Percentiles rank a stretch among this genome's conserved stretches.
phyloP scores from a whole-genome alignment of 805 yeast species.

The Metschnikowia baotianmanensis region DNA sequence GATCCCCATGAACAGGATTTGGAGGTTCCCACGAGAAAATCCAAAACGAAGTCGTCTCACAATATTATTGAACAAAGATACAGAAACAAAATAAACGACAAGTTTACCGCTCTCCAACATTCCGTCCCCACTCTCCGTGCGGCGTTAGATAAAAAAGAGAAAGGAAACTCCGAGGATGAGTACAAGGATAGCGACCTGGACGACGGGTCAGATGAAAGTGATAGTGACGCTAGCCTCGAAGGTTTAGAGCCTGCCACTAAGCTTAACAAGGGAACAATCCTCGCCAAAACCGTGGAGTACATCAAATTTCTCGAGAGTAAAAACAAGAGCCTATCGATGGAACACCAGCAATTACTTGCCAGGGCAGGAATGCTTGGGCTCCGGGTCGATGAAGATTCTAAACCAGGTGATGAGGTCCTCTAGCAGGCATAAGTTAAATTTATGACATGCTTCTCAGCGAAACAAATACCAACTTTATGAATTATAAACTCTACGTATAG shows the following conservation, averaged over 20 bases:
- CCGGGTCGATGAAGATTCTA: background rate
- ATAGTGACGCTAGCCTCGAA: conserved; percentile 53
- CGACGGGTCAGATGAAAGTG: conserved; percentile 21
- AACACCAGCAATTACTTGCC: conserved; percentile 47
- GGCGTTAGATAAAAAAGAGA: conserved; percentile 24
- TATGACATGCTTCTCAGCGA: too few species aligned
- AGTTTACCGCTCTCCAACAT: conserved; percentile 37
- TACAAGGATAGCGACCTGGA: conserved; percentile 11
- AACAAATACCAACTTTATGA: too few species aligned
- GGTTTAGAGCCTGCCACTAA: conserved; percentile 75
- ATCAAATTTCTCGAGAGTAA: conserved; percentile 67
- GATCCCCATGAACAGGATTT: background rate
- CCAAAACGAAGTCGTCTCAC: conserved; percentile 35
- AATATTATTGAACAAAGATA: conserved; percentile 44
- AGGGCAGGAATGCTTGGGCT: conserved; percentile 37
- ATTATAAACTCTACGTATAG: too few species aligned
- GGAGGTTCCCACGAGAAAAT: conserved; percentile 8
- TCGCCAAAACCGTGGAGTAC: conserved; percentile 78
- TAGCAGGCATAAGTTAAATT: background rate
- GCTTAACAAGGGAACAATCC: conserved; percentile 73
- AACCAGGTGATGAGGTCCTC: background rate
- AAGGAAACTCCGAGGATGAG: conserved; percentile 6
- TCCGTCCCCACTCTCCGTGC: conserved; percentile 40
- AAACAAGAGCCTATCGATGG: conserved; percentile 49
- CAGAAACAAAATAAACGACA: conserved; percentile 42